Conservation (phyloP, 345 rosid species). For the Erysimum cheiranthoides region DNA sequence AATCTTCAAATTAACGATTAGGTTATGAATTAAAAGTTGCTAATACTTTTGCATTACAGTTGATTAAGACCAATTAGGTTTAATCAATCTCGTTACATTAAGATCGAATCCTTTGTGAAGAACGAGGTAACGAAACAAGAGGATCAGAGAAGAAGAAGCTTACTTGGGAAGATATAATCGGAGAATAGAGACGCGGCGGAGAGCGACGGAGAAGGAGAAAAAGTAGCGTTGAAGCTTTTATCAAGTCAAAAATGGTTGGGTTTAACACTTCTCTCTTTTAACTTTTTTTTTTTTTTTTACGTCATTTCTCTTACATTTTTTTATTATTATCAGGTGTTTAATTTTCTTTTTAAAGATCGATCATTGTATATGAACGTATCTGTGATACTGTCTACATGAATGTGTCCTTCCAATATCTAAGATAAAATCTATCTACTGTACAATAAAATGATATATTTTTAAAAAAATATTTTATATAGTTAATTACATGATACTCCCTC, state of each 20-base stretch:
- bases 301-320: neutral
- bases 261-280: slow-evolving; percentile 7
- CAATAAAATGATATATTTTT: too few relatives aligned
- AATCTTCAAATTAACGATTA: slow-evolving; percentile 5
- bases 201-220: slow-evolving; percentile 18
- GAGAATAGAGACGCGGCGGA: slow-evolving; percentile 21
- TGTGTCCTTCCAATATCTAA: too few relatives aligned
- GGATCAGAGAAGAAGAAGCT: slow-evolving; percentile 7
- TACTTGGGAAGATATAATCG: slow-evolving; percentile 13
- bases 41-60: neutral
- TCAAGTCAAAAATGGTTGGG: slow-evolving; percentile 38
- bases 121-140: slow-evolving; percentile 9
- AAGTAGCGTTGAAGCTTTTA: slow-evolving; percentile 24
- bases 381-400: too few relatives aligned
- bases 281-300: neutral
- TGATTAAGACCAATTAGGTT: slow-evolving; percentile 3
- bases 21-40: neutral
- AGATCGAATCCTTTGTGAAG: neutral
- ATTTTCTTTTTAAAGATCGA: neutral
- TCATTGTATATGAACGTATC: too few relatives aligned
- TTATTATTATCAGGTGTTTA: neutral
- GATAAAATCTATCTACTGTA: too few relatives aligned
- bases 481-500: too few relatives aligned
- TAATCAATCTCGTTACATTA: neutral
- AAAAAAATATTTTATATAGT: too few relatives aligned